Conservation (phyloP, 2,329 filamentous ascomycete species). For the Acarospora socialis region DNA sequence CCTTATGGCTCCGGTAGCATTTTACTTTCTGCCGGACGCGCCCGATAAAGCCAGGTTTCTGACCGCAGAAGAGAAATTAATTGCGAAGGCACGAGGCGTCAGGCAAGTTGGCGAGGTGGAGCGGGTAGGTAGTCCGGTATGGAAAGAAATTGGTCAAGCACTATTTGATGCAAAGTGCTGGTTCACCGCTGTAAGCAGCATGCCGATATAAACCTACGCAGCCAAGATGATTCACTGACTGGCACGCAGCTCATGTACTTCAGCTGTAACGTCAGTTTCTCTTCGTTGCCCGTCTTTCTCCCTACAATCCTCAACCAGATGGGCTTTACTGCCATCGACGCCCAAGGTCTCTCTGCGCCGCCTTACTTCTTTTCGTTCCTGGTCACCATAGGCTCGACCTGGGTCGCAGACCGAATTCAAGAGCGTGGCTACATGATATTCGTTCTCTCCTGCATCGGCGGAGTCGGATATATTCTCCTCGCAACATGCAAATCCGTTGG, state of each 20-base stretch:
- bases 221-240: constrained; percentile 7
- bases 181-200: constrained; percentile 10
- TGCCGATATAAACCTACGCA: background rate
- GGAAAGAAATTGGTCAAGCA: constrained; percentile 16
- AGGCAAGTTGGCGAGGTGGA: constrained; percentile 37
- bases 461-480: constrained; percentile 50
- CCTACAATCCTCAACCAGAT: constrained; percentile 50
- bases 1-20: constrained; percentile 39
- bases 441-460: constrained; percentile 41
- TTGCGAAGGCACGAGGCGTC: constrained; percentile 39
- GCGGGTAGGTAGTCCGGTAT: constrained; percentile 28
- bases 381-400: constrained; percentile 46
- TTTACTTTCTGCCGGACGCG: constrained; percentile 40
- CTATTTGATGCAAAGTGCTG: constrained; percentile 12
- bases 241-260: constrained; percentile 38
- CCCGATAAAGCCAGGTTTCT: constrained; percentile 40
- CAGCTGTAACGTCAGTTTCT: constrained; percentile 50
- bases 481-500: constrained; percentile 39
- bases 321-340: constrained; percentile 52
- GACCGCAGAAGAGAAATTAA: constrained; percentile 41
- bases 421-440: constrained; percentile 50
- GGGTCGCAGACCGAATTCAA: constrained; percentile 48
- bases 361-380: constrained; percentile 56
- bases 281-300: constrained; percentile 50
- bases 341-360: constrained; percentile 58